Percentiles rank a stretch among this genome's conserved stretches.
These are phyloP conservation scores for Chaetomium cochliodes DNA, from an alignment of 495 filamentous ascomycete species.

Conservation along the genomic window DNA sequence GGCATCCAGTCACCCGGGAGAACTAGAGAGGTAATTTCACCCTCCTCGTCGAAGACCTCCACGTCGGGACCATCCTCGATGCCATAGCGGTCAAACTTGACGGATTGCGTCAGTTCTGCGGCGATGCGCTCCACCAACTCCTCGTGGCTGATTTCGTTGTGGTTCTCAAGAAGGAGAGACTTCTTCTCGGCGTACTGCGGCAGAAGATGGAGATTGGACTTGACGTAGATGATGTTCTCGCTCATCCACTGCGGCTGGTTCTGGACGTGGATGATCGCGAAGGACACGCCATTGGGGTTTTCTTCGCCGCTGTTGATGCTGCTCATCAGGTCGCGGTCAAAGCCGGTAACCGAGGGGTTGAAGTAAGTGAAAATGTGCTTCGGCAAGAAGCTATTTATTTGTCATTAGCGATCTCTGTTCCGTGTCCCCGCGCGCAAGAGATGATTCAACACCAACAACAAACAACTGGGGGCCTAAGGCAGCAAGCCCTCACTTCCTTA, in stretches of 20 bases:
- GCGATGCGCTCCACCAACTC: background rate
- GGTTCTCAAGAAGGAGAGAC: background rate
- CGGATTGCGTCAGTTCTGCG: slow-evolving; percentile 1
- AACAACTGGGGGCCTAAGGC: background rate
- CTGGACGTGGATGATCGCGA: background rate
- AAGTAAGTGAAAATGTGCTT: slow-evolving; percentile 3
- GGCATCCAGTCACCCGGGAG: slow-evolving; percentile 12
- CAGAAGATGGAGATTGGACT: background rate
- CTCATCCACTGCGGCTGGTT: background rate
- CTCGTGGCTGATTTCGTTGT: background rate
- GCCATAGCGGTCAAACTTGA: slow-evolving; percentile 6
- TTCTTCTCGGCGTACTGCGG: slow-evolving; percentile 8
- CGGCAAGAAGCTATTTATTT: background rate
- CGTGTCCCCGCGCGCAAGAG: background rate
- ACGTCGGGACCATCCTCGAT: slow-evolving; percentile 11
- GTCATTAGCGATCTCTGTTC: background rate
- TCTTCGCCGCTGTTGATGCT: slow-evolving; percentile 8
- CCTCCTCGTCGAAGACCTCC: slow-evolving; percentile 3
- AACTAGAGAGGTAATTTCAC: background rate
- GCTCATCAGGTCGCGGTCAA: background rate
- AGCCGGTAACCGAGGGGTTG: background rate
- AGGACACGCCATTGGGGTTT: background rate
- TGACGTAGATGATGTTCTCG: slow-evolving; percentile 8
- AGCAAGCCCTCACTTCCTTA: background rate
- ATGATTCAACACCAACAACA: background rate